Percentiles rank a stretch among this genome's conserved stretches.
These are phyloP conservation scores for Penicillium sp. DNA, from an alignment of 2,329 filamentous ascomycete species.

Conservation along the genomic window DNA sequence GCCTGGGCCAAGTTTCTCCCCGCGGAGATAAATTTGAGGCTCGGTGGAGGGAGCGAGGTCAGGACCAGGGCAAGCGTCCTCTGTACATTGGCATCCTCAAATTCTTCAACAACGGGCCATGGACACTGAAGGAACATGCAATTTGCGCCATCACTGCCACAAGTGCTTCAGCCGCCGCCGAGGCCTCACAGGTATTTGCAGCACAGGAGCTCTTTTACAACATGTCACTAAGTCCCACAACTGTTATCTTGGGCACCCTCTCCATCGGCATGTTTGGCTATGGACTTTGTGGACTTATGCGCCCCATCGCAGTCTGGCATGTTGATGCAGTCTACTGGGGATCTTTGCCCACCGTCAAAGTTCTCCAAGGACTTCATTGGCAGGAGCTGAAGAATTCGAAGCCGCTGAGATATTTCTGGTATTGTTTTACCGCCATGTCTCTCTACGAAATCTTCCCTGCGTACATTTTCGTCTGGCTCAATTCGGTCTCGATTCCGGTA, in stretches of 20 bases:
- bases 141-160: slow-evolving; percentile 53
- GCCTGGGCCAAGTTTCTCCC: slow-evolving; percentile 45
- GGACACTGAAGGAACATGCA: slow-evolving; percentile 54
- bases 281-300: slow-evolving; percentile 50
- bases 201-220: slow-evolving; percentile 52
- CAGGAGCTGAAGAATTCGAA: slow-evolving; percentile 48
- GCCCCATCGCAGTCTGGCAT: slow-evolving; percentile 53
- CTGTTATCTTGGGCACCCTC: slow-evolving; percentile 48
- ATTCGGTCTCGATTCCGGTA: slow-evolving; percentile 49
- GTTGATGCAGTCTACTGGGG: slow-evolving; percentile 55
- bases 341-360: slow-evolving; percentile 50
- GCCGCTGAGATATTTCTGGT: slow-evolving; percentile 52
- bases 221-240: slow-evolving; percentile 43
- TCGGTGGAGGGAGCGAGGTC: slow-evolving; percentile 43
- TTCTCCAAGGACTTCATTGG: slow-evolving; percentile 53
- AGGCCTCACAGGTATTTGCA: slow-evolving; percentile 42
- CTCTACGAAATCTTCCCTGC: slow-evolving; percentile 52
- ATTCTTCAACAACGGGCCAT: slow-evolving; percentile 51
- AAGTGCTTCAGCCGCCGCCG: slow-evolving; percentile 48
- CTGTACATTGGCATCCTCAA: slow-evolving; percentile 38
- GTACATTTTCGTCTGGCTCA: slow-evolving; percentile 54
- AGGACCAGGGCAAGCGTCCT: slow-evolving; percentile 41
- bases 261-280: slow-evolving; percentile 55
- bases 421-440: slow-evolving; percentile 47
- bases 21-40: slow-evolving; percentile 50